Evolutionary conservation across 108 stramenopile genomes (phyloP).

Genomic region (Seminavis robusta): DNA sequence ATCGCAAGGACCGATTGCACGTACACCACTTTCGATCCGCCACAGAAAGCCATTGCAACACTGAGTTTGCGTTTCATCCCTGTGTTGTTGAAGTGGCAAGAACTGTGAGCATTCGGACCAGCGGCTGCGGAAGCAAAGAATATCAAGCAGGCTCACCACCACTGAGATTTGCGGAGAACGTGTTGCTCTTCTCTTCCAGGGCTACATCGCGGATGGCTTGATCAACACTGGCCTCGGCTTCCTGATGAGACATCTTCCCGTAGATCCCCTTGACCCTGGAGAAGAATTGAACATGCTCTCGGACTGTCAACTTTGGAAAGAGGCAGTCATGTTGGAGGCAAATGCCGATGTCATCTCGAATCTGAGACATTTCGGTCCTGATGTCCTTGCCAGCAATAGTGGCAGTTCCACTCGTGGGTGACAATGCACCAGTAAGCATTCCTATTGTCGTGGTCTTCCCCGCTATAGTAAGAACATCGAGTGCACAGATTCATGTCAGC

Average conservation of each 20-base stretch:
- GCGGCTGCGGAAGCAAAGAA: too few relatives aligned
- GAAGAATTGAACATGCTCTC: slow-evolving; percentile 88
- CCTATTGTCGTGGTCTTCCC: slow-evolving; percentile 73
- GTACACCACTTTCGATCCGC: slow-evolving; percentile 63
- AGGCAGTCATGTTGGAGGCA: slow-evolving; percentile 94
- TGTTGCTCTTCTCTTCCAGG: slow-evolving; percentile 65
- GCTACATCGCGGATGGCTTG: slow-evolving; percentile 76
- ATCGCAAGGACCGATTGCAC: too few relatives aligned
- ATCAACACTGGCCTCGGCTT: slow-evolving; percentile 53
- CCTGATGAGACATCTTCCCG: slow-evolving; percentile 35
- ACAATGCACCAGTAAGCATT: slow-evolving; percentile 92
- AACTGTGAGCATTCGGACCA: too few relatives aligned
- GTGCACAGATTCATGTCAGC: too few relatives aligned
- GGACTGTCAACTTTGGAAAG: slow-evolving; percentile 84
- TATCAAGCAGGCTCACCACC: too few relatives aligned
- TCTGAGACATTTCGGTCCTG: slow-evolving; percentile 46
- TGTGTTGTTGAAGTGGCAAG: too few relatives aligned
- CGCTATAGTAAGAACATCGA: neutral
- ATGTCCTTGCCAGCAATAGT: slow-evolving; percentile 77
- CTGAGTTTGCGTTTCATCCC: slow-evolving; percentile 87
- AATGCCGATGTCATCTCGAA: slow-evolving; percentile 81
- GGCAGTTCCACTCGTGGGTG: slow-evolving; percentile 84
- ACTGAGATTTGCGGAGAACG: slow-evolving; percentile 71
- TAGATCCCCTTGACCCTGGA: slow-evolving; percentile 76
- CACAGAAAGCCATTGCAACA: slow-evolving; percentile 89